Evolutionary conservation across 1,139 yeast genomes (phyloP), one percentile per base, ranked within the genome.

Genomic region (Chernovozyma aurita): DNA sequence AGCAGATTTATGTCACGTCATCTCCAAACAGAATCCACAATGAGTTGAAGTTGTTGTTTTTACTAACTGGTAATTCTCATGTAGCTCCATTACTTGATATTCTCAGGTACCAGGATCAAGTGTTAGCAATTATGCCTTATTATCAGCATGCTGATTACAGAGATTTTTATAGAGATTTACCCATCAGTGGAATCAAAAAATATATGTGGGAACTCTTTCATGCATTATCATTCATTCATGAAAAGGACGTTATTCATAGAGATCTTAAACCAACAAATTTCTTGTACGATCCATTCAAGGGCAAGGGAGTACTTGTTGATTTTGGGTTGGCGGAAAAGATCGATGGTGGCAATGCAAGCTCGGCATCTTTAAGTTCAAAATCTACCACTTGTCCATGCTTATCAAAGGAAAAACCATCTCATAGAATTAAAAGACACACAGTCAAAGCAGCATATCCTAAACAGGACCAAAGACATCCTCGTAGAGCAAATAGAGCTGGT

Each of bases 401-500:
- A 15, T 40, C 52, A 22, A 57, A 48, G 38, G 66, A 59, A 17
- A 56, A 55, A 30, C 53, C 49, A 34, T 48, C 61, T 22, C 44
- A 59, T 3, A 57, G 58, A 31, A 52, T 53, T 30, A 66, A 65
- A 42, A 51, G 74, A 35, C 50, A 65, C 30, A 66, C 66, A 40
- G 55, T 68, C 31, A 66, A 75, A 31, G 79, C 80, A 31, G 95
- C 94, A 3, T 85, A 83, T 50, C 84, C 88, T 5, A 85, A 83
- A 50, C 82, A 82, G 46, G 95, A 86, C 57, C 78, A 78, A 40
- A 67, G 97, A 43, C 87, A 95, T 1, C 88, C 95, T 2, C 74
- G 95, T 51, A 72, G 98, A 41, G 97, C 97, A 2, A 92, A 92
- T 53, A 78, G 99, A 50, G 98, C 98, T 1, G 99, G 99, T 2